Evolutionary conservation across 768 basidiomycete species (phyloP).

Genomic region (Tulasnella sp.): DNA sequence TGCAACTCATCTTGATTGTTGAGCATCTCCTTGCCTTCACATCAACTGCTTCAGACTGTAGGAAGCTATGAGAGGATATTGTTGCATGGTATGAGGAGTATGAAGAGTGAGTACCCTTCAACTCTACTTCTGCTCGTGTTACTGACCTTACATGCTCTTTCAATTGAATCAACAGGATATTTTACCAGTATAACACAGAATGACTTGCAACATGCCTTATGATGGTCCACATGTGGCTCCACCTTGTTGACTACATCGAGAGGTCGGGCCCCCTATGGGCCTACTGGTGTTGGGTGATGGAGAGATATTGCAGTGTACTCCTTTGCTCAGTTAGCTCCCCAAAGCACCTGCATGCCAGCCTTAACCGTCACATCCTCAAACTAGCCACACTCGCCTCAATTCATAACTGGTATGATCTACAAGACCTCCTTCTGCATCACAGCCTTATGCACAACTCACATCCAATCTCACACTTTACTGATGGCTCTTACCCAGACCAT

Average conservation of each 20-base stretch:
- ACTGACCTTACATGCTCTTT: too few relatives aligned
- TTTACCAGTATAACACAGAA: too few relatives aligned
- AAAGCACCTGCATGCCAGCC: background rate
- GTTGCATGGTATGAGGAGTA: background rate
- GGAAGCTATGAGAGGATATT: background rate
- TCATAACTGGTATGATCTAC: background rate
- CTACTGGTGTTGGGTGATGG: background rate
- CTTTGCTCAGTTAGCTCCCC: background rate
- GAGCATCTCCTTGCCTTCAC: constrained; percentile 30
- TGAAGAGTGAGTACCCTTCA: background rate
- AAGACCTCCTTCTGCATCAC: background rate
- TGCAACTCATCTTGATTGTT: constrained; percentile 30
- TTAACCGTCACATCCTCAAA: background rate
- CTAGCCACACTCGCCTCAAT: background rate
- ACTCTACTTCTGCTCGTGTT: too few relatives aligned
- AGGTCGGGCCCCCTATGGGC: background rate
- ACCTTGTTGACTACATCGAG: background rate
- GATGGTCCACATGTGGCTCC: background rate
- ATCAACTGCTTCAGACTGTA: constrained; percentile 22
- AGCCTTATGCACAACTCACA: background rate
- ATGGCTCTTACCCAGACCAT: background rate
- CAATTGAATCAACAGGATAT: too few relatives aligned
- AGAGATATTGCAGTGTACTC: background rate
- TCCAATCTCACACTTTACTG: background rate
- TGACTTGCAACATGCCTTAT: background rate